Percentiles rank a stretch among this genome's conserved stretches.
Conservation (phyloP, 345 rosid genomes). For the Salix koriyanagi region DNA sequence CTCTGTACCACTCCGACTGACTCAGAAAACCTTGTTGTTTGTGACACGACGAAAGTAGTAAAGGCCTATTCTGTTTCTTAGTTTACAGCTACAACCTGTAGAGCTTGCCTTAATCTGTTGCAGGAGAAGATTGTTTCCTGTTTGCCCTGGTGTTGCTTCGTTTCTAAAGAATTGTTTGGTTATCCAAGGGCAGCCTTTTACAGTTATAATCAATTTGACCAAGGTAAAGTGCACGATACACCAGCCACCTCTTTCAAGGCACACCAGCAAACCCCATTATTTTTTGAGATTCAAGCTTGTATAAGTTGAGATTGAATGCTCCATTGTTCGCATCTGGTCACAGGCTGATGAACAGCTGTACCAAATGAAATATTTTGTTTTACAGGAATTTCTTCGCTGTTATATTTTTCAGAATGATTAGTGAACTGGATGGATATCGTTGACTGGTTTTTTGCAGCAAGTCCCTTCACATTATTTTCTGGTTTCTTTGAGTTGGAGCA, state of each 20-base stretch:
- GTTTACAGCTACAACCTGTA: constrained; percentile 4
- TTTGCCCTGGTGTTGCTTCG: background rate
- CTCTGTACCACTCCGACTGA: constrained; percentile 74
- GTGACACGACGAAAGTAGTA: constrained; percentile 86
- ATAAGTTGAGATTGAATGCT: background rate
- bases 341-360: background rate
- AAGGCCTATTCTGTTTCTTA: constrained; percentile 63
- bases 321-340: background rate
- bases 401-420: background rate
- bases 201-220: background rate
- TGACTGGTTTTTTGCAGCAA: background rate
- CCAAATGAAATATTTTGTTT: background rate
- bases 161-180: background rate
- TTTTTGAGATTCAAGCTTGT: background rate
- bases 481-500: background rate
- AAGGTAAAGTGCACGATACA: background rate
- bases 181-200: background rate
- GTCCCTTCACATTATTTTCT: background rate
- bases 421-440: too few species aligned
- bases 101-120: background rate
- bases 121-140: background rate
- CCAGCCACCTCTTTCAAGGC: background rate
- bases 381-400: background rate
- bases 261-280: background rate
- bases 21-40: constrained; percentile 77